Evolutionary conservation across 257 asterid genomes (phyloP).

Genomic region (Euphrasia confusa): DNA sequence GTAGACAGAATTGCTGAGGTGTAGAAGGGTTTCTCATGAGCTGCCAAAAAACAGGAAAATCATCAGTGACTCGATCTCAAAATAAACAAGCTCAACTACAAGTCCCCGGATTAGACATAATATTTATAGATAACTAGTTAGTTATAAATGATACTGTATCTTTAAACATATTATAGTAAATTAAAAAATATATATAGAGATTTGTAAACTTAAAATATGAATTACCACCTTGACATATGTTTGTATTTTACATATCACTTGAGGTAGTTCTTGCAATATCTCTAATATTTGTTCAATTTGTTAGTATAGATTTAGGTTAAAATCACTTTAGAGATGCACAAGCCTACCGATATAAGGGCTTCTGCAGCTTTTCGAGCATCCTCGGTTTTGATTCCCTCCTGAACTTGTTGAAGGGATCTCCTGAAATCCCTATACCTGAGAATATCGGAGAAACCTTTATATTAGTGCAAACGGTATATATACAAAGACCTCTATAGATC

Average conservation of each 20-base stretch:
- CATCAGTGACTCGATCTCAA: slow-evolving; percentile 3
- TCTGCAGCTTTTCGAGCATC: slow-evolving; percentile 76
- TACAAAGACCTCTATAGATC: not conserved
- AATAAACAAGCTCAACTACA: slow-evolving; percentile 3
- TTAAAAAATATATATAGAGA: too few relatives aligned
- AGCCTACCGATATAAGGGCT: slow-evolving; percentile 68
- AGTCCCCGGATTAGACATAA: not conserved
- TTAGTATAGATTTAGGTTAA: slow-evolving; percentile 16
- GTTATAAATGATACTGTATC: not conserved
- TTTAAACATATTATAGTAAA: not conserved
- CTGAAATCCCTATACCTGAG: slow-evolving; percentile 86
- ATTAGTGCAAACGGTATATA: slow-evolving; percentile 11
- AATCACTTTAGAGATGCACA: slow-evolving; percentile 19
- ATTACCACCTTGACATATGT: not conserved
- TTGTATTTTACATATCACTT: not conserved
- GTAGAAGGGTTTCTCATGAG: slow-evolving; percentile 92
- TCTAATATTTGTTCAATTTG: not conserved
- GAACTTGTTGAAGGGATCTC: slow-evolving; percentile 70
- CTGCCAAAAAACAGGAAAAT: slow-evolving; percentile 39
- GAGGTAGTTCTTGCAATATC: not conserved
- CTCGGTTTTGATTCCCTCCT: slow-evolving; percentile 48
- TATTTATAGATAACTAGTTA: not conserved
- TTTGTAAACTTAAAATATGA: not conserved
- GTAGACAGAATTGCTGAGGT: slow-evolving; percentile 87
- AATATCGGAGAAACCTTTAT: slow-evolving; percentile 17